Evolutionary conservation across 176 grass and related monocot genomes (phyloP).

Genomic region (Areca catechu): DNA sequence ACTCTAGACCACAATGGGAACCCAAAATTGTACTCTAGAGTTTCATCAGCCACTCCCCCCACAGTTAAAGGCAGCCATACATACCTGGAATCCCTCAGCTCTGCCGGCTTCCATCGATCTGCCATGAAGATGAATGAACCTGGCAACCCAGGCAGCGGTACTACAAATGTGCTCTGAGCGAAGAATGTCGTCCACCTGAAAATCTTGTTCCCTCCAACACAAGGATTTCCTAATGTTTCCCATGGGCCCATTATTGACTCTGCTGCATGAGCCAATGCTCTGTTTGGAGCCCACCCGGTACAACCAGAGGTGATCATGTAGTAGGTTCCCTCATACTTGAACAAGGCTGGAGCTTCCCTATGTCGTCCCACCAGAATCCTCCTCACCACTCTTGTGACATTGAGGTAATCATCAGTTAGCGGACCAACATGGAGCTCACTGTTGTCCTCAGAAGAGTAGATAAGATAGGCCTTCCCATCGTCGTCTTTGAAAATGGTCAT

Average conservation of each 20-base stretch:
- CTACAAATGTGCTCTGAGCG: conserved; percentile 81
- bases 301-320: conserved; percentile 98
- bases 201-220: conserved; percentile 67
- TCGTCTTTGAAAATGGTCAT: conserved; percentile 99
- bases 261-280: conserved; percentile 62
- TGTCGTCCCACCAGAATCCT: conserved; percentile 59
- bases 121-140: conserved; percentile 97
- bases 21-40: conserved; percentile 83
- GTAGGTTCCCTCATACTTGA: conserved; percentile 79
- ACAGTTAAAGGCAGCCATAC: conserved; percentile 80
- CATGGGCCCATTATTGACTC: conserved; percentile 79
- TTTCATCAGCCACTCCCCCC: conserved; percentile 67
- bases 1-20: conserved; percentile 89
- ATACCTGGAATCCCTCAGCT: conserved; percentile 71
- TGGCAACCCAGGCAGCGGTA: conserved; percentile 53
- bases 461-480: conserved; percentile 73
- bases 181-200: conserved; percentile 83
- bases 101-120: conserved; percentile 83
- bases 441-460: conserved; percentile 91
- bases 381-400: conserved; percentile 42
- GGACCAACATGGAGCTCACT: conserved; percentile 79
- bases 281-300: conserved; percentile 85
- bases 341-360: conserved; percentile 74
- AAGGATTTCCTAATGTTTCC: conserved; percentile 85
- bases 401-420: conserved; percentile 75